These are phyloP conservation scores for Pseudopediastrum boryanum DNA, from an alignment of 139 green algal species.

Conservation along the genomic window DNA sequence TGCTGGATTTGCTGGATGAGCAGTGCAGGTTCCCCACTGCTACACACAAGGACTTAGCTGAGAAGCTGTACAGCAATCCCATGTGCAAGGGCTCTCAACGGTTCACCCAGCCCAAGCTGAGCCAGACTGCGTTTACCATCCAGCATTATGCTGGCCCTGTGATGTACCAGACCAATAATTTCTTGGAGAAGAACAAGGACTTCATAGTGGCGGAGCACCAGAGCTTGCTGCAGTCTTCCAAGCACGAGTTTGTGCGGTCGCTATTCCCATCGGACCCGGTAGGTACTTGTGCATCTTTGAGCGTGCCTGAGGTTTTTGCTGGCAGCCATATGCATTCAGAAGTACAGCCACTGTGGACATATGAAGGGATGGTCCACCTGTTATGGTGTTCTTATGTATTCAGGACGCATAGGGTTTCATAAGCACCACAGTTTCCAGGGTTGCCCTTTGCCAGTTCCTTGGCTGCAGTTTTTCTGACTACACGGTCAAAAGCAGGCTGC, in stretches of 20 bases:
- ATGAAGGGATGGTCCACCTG: too few relatives aligned
- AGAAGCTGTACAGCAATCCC: slow-evolving; percentile 85
- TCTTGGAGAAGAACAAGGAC: slow-evolving; percentile 89
- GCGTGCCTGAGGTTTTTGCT: too few relatives aligned
- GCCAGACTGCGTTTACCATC: slow-evolving; percentile 89
- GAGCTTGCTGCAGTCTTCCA: slow-evolving; percentile 76
- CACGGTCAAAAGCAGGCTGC: too few relatives aligned
- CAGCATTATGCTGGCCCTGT: slow-evolving; percentile 94
- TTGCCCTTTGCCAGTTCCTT: too few relatives aligned
- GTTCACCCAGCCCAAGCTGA: slow-evolving; percentile 91
- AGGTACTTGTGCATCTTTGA: too few relatives aligned
- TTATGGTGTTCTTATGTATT: too few relatives aligned
- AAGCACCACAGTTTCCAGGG: too few relatives aligned
- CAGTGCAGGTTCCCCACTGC: slow-evolving; percentile 75
- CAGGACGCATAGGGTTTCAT: too few relatives aligned
- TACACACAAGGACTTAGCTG: slow-evolving; percentile 78
- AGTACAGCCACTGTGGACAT: too few relatives aligned
- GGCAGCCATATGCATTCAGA: too few relatives aligned
- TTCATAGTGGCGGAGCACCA: slow-evolving; percentile 98
- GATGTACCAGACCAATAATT: slow-evolving; percentile 80
- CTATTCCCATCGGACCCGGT: slow-evolving; percentile 47
- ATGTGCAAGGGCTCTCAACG: slow-evolving; percentile 63
- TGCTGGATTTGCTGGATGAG: slow-evolving; percentile 98
- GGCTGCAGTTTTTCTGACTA: too few relatives aligned
- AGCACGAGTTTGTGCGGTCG: slow-evolving; percentile 60